Conservation (phyloP, 345 rosid genomes). For the Hibiscus trionum region DNA sequence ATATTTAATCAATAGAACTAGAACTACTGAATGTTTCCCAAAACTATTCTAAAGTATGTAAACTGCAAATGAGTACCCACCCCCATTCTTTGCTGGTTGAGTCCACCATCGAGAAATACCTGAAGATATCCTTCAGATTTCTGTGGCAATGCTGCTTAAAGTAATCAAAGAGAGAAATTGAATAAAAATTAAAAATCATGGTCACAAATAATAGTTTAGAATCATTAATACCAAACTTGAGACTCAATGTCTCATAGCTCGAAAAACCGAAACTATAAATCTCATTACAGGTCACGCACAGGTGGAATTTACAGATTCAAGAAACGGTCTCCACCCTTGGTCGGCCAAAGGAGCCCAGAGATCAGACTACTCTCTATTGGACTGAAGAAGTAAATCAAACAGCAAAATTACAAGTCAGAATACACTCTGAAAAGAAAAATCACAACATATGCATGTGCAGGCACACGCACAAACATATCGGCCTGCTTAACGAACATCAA, state of each 20-base stretch:
- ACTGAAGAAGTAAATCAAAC: constrained; percentile 29
- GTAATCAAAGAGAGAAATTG: neutral
- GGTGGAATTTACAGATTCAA: constrained; percentile 31
- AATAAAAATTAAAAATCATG: neutral
- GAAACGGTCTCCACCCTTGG: constrained; percentile 77
- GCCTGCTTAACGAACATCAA: neutral
- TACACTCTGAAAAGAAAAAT: neutral
- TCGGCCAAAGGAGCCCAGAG: constrained; percentile 76
- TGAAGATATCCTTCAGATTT: constrained; percentile 65
- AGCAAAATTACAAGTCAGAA: neutral
- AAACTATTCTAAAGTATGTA: neutral
- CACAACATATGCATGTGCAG: neutral
- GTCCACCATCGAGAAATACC: constrained; percentile 97
- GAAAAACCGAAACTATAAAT: neutral
- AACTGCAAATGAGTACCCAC: constrained; percentile 24
- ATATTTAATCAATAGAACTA: neutral
- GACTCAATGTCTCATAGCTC: neutral
- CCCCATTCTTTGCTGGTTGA: constrained; percentile 98
- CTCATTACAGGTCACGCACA: constrained; percentile 35
- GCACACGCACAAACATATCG: neutral
- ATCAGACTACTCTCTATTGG: constrained; percentile 52
- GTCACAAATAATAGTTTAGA: neutral
- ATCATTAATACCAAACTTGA: neutral
- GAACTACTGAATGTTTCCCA: neutral
- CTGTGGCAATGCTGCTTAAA: constrained; percentile 54